These are phyloP conservation scores for Suaeda aralocaspica DNA, from an alignment of 148 eudicot genomes.

Conservation along the genomic window DNA sequence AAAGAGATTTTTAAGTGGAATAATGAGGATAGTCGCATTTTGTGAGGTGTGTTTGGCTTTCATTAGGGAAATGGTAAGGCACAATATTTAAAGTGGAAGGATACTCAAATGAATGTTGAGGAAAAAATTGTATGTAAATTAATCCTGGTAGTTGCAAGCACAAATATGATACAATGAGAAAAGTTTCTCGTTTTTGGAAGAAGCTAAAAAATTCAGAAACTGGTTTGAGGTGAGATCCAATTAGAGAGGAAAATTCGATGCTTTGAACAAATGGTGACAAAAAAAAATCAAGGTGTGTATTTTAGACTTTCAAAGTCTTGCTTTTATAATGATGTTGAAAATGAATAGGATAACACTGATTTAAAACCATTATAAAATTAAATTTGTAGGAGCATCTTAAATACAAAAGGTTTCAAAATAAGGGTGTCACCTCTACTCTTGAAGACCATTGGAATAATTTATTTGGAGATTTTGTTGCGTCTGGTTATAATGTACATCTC, in stretches of 20 bases:
- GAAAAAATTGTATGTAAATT: background rate
- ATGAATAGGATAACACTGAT: background rate
- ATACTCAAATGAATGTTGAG: background rate
- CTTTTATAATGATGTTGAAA: background rate
- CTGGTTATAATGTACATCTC: background rate
- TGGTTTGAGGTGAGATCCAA: conserved; percentile 1
- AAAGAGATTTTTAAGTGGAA: background rate
- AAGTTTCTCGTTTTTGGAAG: background rate
- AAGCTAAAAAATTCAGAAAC: background rate
- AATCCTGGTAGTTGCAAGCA: background rate
- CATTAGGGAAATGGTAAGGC: background rate
- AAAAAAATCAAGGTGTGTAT: background rate
- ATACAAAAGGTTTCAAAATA: background rate
- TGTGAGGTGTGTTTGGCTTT: background rate
- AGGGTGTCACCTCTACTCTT: background rate
- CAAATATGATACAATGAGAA: conserved; percentile 5
- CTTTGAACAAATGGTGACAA: background rate
- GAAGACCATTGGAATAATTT: background rate
- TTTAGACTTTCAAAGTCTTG: background rate
- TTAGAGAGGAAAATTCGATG: background rate
- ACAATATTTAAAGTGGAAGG: background rate
- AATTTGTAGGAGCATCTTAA: background rate
- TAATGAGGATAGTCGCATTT: background rate
- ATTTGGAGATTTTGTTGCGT: background rate
- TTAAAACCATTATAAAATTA: background rate